Conservation (phyloP, 2,329 filamentous ascomycete species). For the Rutstroemia sydowiana region DNA sequence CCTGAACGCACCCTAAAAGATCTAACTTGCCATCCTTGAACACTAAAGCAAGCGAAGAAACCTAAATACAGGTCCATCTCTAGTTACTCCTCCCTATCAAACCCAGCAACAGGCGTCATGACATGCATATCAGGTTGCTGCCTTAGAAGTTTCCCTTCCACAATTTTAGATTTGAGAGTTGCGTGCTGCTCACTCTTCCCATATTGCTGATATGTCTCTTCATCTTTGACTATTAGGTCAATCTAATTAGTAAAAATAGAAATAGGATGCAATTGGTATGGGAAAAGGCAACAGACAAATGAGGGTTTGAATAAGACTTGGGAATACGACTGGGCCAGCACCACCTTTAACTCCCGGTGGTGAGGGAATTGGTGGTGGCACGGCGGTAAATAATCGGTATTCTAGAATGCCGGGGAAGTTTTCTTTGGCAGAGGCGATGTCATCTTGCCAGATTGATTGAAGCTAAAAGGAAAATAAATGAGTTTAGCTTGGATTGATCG, state of each 20-base stretch:
- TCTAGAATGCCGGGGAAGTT: not conserved
- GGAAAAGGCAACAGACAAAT: not conserved
- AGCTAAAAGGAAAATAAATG: not conserved
- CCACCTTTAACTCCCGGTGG: not conserved
- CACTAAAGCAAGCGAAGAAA: too few relatives aligned
- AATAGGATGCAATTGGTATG: not conserved
- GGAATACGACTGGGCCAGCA: not conserved
- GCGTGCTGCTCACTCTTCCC: not conserved
- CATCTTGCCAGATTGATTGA: not conserved
- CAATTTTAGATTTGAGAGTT: not conserved
- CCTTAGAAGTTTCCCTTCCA: not conserved
- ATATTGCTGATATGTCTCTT: not conserved
- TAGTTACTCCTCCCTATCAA: not conserved
- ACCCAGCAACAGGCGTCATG: not conserved
- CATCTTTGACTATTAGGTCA: not conserved
- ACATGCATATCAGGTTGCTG: not conserved
- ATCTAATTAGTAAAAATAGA: too few relatives aligned
- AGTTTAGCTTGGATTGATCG: not conserved
- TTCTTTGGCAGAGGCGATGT: not conserved
- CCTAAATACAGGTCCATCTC: too few relatives aligned
- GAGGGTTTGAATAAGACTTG: not conserved
- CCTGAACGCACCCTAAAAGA: too few relatives aligned
- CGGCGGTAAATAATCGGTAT: not conserved
- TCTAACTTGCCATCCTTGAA: too few relatives aligned
- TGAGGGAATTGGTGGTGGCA: not conserved